These are phyloP conservation scores for Sporothrix globosa DNA, from an alignment of 2,329 filamentous ascomycete genomes.

Conservation along the genomic window DNA sequence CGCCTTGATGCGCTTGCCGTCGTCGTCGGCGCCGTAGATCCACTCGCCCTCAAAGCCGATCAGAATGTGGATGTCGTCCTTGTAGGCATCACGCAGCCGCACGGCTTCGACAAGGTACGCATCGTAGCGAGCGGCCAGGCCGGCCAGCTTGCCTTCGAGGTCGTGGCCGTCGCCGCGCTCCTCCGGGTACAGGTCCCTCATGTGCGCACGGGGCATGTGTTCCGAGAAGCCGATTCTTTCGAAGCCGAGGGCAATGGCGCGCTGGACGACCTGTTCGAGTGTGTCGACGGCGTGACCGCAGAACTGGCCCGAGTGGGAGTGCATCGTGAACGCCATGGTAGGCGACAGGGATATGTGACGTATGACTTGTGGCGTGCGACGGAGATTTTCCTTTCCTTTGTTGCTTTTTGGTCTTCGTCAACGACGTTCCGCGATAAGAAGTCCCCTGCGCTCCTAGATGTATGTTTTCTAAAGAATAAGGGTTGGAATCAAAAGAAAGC, in stretches of 20 bases:
- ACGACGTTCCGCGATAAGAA: neutral
- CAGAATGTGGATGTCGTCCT: constrained; percentile 71
- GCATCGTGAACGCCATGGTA: constrained; percentile 92
- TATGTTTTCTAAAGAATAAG: neutral
- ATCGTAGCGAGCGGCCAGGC: constrained; percentile 61
- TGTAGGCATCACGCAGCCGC: constrained; percentile 72
- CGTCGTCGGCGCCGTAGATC: constrained; percentile 69
- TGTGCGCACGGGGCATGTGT: constrained; percentile 82
- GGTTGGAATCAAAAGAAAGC: neutral
- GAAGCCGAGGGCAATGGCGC: constrained; percentile 78
- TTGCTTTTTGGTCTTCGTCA: too few species aligned
- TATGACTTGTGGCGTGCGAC: neutral
- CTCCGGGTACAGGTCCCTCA: constrained; percentile 85
- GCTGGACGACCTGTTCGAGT: constrained; percentile 79
- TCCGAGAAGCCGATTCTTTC: constrained; percentile 86
- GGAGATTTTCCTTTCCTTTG: neutral
- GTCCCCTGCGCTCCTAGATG: too few species aligned
- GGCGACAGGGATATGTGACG: neutral
- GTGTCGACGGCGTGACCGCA: constrained; percentile 87
- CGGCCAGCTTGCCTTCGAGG: constrained; percentile 52
- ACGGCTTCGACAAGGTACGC: constrained; percentile 76
- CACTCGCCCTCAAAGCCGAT: constrained; percentile 94
- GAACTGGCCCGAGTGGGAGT: constrained; percentile 97
- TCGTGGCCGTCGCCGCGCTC: constrained; percentile 65
- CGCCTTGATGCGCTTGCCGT: constrained; percentile 63